Evolutionary conservation across 768 basidiomycete genomes (phyloP).

Genomic region (Suillus paluster): DNA sequence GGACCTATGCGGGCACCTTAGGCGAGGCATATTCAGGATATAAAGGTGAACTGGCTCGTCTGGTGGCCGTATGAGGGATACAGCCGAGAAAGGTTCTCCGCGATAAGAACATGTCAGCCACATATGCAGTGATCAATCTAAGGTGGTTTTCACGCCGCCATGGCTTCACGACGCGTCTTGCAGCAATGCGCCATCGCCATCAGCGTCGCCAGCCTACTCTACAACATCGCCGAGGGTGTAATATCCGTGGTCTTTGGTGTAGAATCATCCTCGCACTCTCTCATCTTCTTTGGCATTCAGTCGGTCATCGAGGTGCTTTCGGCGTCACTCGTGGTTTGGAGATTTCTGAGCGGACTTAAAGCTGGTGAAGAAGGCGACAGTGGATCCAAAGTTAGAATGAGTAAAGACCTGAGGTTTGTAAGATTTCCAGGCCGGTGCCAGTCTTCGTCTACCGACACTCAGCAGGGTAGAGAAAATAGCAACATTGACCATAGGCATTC

Average conservation of each 20-base stretch:
- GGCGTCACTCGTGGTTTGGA: conserved; percentile 48
- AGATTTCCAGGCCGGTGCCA: not conserved
- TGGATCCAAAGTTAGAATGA: conserved; percentile 18
- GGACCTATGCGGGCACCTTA: too few relatives aligned
- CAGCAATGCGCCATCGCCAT: conserved; percentile 43
- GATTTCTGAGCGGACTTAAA: conserved; percentile 39
- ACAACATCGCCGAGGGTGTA: conserved; percentile 45
- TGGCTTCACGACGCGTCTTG: conserved; percentile 36
- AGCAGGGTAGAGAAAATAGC: conserved; percentile 43
- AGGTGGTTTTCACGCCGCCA: not conserved
- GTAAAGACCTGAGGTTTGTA: conserved; percentile 10
- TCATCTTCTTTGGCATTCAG: conserved; percentile 54
- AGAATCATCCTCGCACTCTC: conserved; percentile 47
- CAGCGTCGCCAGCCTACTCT: conserved; percentile 46
- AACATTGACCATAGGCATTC: conserved; percentile 39
- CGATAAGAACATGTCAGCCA: not conserved
- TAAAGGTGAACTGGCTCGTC: too few relatives aligned
- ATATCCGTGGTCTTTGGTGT: conserved; percentile 49
- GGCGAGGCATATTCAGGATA: too few relatives aligned
- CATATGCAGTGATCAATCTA: not conserved
- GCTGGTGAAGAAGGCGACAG: conserved; percentile 37
- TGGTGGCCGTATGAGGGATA: not conserved
- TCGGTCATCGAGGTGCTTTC: conserved; percentile 52
- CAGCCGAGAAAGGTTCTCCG: not conserved
- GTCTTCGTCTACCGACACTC: not conserved